Conservation (phyloP, 225 moss, liverwort and hornwort species). For the Pleurozium schreberi region DNA sequence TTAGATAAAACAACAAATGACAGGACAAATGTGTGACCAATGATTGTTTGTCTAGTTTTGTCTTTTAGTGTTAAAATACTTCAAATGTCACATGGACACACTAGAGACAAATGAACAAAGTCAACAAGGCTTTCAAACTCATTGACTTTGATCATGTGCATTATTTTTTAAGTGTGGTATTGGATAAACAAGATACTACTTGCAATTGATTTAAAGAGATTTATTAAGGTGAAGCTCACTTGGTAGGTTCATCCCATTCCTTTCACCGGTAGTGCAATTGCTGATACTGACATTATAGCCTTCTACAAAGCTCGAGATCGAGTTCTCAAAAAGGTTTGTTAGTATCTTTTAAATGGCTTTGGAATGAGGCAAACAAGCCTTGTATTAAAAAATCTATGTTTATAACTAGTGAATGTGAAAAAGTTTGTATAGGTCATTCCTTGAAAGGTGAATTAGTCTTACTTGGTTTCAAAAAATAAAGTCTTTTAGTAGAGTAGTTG, state of each 20-base stretch:
- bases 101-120: neutral
- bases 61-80: too few relatives aligned
- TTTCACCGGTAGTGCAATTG: constrained; percentile 10
- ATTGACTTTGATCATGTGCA: neutral
- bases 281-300: constrained; percentile 45
- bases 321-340: neutral
- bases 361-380: neutral
- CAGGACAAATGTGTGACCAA: neutral
- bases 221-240: neutral
- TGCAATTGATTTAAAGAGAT: neutral
- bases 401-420: neutral
- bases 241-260: constrained; percentile 34
- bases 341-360: neutral
- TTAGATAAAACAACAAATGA: too few relatives aligned
- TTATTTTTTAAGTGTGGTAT: rapidly evolving
- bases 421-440: neutral
- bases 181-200: neutral
- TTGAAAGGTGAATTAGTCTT: neutral
- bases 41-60: neutral
- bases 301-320: constrained; percentile 43
- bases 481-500: too few relatives aligned
- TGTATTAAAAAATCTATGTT: neutral
- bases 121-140: neutral
- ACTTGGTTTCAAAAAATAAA: neutral
- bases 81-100: neutral